A percentile compares a stretch with the other conserved stretches of the same genome.
Evolutionary conservation across 2,329 filamentous ascomycete genomes (phyloP).

Genomic region (Elsinoe ampelina): DNA sequence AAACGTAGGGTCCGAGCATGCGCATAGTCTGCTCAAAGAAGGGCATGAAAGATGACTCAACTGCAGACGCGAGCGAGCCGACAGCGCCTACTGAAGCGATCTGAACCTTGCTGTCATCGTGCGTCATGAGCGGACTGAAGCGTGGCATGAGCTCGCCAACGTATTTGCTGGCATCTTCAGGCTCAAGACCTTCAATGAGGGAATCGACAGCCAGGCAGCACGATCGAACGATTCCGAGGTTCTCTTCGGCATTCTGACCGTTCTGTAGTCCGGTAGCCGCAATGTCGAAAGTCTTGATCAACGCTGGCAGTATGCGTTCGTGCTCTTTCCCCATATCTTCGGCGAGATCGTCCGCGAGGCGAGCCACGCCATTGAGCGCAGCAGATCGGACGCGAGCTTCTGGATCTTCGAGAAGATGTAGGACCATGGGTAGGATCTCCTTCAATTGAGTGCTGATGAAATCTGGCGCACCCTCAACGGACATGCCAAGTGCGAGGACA

Average conservation of each 20-base stretch:
- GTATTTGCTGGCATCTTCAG: conserved; percentile 71
- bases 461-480: conserved; percentile 91
- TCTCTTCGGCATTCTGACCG: conserved; percentile 59
- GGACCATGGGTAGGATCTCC: conserved; percentile 73
- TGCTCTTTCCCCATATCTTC: conserved; percentile 85
- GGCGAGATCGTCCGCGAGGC: conserved; percentile 84
- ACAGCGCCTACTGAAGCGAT: conserved; percentile 79
- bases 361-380: conserved; percentile 75
- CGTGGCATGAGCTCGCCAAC: conserved; percentile 74
- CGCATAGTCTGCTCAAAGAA: conserved; percentile 89
- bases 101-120: conserved; percentile 84
- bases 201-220: conserved; percentile 87
- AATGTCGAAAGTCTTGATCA: conserved; percentile 81
- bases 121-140: conserved; percentile 72
- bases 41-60: conserved; percentile 75
- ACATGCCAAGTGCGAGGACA: conserved; percentile 85
- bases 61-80: conserved; percentile 79
- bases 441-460: conserved; percentile 91
- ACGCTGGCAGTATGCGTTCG: conserved; percentile 68
- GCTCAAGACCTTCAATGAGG: conserved; percentile 75
- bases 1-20: conserved; percentile 72
- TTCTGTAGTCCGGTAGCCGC: conserved; percentile 56
- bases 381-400: conserved; percentile 78
- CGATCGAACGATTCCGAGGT: conserved; percentile 76
- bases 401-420: conserved; percentile 75